Evolutionary conservation across 2,329 filamentous ascomycete genomes (phyloP), one percentile per base, ranked within the genome.

Genomic region (Sporothrix pallida): DNA sequence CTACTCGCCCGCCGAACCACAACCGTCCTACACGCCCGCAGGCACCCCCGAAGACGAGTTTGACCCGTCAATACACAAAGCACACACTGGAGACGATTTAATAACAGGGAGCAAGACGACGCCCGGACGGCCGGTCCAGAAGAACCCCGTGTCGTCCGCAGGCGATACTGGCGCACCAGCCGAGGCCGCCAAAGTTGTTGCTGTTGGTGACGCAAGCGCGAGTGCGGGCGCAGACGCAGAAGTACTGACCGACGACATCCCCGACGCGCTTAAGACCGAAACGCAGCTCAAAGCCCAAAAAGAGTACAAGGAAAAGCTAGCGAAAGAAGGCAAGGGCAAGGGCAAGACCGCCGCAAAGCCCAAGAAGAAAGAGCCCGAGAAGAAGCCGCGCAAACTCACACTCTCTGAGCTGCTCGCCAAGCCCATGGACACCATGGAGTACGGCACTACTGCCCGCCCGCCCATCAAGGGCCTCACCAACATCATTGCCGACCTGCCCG

Each of bases 391-490:
- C 31, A 67, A 60, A 31, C 20, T 46, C 52, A 44, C 60, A 4
- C 67, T 69, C 48, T 26, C 67, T 12, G 67, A 69, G 67, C 67
- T 69, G 1, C 26, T 69, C 23, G 67, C 26, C 6, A 56, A 69
- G 23, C 75, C 74, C 48, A 73, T 75, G 63, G 42, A 69, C 31
- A 4, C 44, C 23, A 77, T 77, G 76, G 62, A 68, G 20, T 85
- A 84, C 78, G 83, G 80, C 75, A 80, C 80, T 15, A 80, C 81
- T 67, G 79, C 78, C 3, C 83, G 83, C 26, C 85, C 84, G 31
- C 77, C 76, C 8, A 79, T 85, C 76, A 77, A 78, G 71, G 78
- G 77, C 72, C 76, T 81, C 15, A 74, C 78, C 20, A 75, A 73
- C 50, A 37, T 80, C 17, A 72, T 83, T 3, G 76, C 73, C n/a